Base-by-base conservation (phyloP, 202 grass and related monocot genomes). In the Alloteropsis angusta region DNA sequence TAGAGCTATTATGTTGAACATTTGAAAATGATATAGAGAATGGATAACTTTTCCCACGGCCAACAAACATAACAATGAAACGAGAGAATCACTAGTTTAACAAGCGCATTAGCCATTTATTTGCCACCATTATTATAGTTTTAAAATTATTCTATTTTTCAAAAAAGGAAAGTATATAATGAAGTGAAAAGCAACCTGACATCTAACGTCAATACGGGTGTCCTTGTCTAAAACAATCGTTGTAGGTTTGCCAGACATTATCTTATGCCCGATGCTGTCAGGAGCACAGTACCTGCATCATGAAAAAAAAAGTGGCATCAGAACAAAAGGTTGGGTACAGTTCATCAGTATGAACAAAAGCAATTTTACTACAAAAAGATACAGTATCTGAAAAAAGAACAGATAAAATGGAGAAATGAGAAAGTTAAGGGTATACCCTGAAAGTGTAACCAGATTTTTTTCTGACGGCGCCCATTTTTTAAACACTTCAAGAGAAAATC, bases 161-260 rank as follows among this genome's bases (percentile, higher is more conserved):
- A 58, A 19, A 71, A 43, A 22, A 48, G 28, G 28, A 30, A 30
- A 30, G 28, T 47, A 67, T 71, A 26, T 64, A 68, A 68, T 74
- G 53, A 83, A 74, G 45, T 42, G 47, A 88, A 86, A 37, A 54
- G 23, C 37, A 54, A 98, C 95, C 95, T 94, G 95, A 65, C 92
- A 98, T 90, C 85, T 90, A 68, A 98, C 95, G 68, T 98, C 85
- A 68, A 98, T 90, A 68, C 84, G 87, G 44, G 87, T 93, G 59
- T 91, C 95, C 71, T 87, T 88, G 57, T 94, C 90, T 71, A 97
- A 73, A 83, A 90, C 83, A 79, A 97, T 80, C 76, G 18, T 89
- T n/a, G 89, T 90, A 80, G 87, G 77, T 87, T 97, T 97, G 49
- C 94, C 94, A 41, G 89, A 97, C 94, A 97, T 97, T 78, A 97